Conservation (phyloP, 1,139 yeast species). For the Candida sojae region DNA sequence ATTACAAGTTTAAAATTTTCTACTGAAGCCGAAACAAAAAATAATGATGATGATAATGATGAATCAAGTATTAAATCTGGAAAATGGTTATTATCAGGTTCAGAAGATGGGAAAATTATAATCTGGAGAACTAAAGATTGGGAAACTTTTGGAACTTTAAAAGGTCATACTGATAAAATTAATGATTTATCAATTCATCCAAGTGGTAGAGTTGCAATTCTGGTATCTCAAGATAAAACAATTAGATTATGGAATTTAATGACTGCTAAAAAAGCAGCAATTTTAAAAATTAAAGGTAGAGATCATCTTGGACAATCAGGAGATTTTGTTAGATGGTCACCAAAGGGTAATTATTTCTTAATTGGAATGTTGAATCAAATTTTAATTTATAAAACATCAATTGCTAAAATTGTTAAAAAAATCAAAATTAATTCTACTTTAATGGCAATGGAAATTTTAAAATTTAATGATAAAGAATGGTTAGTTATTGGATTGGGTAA, state of each 20-base stretch:
- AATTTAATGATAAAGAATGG: slow-evolving; percentile 51
- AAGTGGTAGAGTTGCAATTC: slow-evolving; percentile 86
- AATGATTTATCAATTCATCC: slow-evolving; percentile 91
- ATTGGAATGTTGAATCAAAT: slow-evolving; percentile 73
- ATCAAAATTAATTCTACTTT: slow-evolving; percentile 55
- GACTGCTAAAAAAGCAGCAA: slow-evolving; percentile 96
- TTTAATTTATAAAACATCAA: slow-evolving; percentile 63
- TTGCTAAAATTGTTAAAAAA: slow-evolving; percentile 59
- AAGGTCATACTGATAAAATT: slow-evolving; percentile 79
- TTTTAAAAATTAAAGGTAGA: slow-evolving; percentile 69
- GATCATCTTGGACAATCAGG: slow-evolving; percentile 66
- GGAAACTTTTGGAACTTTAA: slow-evolving; percentile 87
- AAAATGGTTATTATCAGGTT: slow-evolving; percentile 88
- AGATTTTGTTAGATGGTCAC: slow-evolving; percentile 65
- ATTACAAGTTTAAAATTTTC: slow-evolving; percentile 78
- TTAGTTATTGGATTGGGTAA: slow-evolving; percentile 69
- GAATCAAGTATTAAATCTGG: slow-evolving; percentile 44
- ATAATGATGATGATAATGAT: slow-evolving; percentile 11
- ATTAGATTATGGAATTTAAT: slow-evolving; percentile 91
- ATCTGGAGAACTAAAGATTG: slow-evolving; percentile 97
- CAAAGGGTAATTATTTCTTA: slow-evolving; percentile 62
- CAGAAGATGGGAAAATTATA: slow-evolving; percentile 87
- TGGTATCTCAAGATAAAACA: slow-evolving; percentile 83
- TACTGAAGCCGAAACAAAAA: slow-evolving; percentile 32
- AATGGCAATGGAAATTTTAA: slow-evolving; percentile 64